Evolutionary conservation across 1,284 basidiomycete species (phyloP), one percentile per base, ranked within the genome.

Genomic region (Trichosporon sp.): DNA sequence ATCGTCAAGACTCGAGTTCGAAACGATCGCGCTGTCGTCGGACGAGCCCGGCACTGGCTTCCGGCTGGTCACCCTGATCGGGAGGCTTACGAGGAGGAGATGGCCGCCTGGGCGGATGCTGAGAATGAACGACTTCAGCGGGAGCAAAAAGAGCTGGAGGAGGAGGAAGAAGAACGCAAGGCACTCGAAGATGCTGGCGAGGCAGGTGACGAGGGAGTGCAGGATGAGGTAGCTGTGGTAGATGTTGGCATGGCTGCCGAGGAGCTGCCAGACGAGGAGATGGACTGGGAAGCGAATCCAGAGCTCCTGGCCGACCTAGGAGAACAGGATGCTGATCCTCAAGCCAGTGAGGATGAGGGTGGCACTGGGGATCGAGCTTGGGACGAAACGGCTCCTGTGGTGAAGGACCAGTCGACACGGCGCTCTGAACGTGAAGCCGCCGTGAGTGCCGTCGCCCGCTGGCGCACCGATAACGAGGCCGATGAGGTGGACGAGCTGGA

Each of bases 41-140:
- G 77, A 0, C 56, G 77, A 23, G 79, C 78, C 8, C 68, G 79
- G 42, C 68, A 67, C 23, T 80, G 66, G 64, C 68, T 77, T 27
- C 68, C 69, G 21, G 27, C n/a, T 2, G 42, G 27, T 8, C 62
- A 75, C 32, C 70, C 65, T 3, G 44, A 51, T 15, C 47, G 64
- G 42, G 21, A 35, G 1, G 68, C 44, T 8, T 73, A 68, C 25
- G 65, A 67, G 3, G 62, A 51, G 27, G 73, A 72, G 31, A 44
- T 70, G 35, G 42, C 38, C 1, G 56, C 27, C 0, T 31, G 27
- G 56, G 56, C 29, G 27, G 15, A 18, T 18, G 56, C 56, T 13
- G 27, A 60, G 12, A 60, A 32, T n/a, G 56, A 60, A 3, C 56
- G 29, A 60, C 13, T 60, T 11, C 23, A 15, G 35, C 23, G 51